phyloP scores from a whole-genome alignment of 805 yeast genomes.

The Danielia reshetovae region DNA sequence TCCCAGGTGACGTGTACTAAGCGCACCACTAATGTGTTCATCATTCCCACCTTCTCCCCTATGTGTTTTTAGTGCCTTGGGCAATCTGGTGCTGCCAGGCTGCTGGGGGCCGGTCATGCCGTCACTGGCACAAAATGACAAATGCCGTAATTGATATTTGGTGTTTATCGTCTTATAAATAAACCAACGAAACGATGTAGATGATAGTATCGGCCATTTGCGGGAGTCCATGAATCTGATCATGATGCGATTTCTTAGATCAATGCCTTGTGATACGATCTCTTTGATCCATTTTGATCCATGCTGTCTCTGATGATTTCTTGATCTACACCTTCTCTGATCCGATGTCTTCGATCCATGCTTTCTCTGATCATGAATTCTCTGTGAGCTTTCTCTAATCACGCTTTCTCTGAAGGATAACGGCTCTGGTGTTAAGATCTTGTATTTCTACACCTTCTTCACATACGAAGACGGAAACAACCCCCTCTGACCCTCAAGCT shows the following conservation, averaged over 20 bases:
- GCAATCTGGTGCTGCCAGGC: too few species aligned
- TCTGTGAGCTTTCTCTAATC: too few species aligned
- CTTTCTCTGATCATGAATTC: too few species aligned
- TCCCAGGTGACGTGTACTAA: slow-evolving; percentile 50
- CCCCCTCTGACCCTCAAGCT: slow-evolving; percentile 60
- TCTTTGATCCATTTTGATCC: too few species aligned
- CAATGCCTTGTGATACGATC: too few species aligned
- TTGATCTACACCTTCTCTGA: too few species aligned
- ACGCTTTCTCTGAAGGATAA: too few species aligned
- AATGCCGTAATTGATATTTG: slow-evolving; percentile 17
- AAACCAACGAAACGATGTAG: slow-evolving; percentile 14
- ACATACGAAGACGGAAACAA: slow-evolving; percentile 79
- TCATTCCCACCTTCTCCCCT: slow-evolving; percentile 13
- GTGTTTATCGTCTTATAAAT: slow-evolving; percentile 19
- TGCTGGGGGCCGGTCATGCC: slow-evolving; percentile 14
- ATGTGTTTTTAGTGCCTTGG: slow-evolving; percentile 19
- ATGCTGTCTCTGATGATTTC: too few species aligned
- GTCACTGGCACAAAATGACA: slow-evolving; percentile 16
- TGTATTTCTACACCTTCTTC: slow-evolving; percentile 23
- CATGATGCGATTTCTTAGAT: too few species aligned
- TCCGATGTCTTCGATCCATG: too few species aligned
- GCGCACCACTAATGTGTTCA: slow-evolving; percentile 8
- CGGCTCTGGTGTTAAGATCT: neutral
- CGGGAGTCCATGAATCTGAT: too few species aligned
- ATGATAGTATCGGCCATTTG: too few species aligned